A percentile compares a stretch with the other conserved stretches of the same genome.
phyloP scores from a whole-genome alignment of 768 basidiomycete genomes.

The Mrakia gelida region DNA sequence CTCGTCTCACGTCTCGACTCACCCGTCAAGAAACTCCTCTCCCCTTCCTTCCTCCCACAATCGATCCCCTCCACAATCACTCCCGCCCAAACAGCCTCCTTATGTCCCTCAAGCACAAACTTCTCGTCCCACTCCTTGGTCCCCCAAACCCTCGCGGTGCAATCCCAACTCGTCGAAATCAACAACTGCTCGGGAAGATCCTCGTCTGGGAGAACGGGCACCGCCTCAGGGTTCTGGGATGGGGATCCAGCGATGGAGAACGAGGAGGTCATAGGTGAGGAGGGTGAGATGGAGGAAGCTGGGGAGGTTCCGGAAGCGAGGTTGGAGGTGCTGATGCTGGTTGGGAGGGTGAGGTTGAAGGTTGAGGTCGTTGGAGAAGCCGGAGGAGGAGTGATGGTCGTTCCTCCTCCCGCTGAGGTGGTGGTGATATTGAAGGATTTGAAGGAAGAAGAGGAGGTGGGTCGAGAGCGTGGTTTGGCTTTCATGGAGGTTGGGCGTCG shows the following conservation, averaged over 20 bases:
- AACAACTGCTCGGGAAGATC: conserved; percentile 30
- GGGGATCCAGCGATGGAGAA: neutral
- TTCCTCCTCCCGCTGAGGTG: neutral
- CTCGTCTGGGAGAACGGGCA: neutral
- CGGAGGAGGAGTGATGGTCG: neutral
- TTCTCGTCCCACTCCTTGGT: conserved; percentile 11
- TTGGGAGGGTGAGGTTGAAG: conserved; percentile 9
- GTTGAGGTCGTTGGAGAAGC: neutral
- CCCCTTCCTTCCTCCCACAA: conserved; percentile 22
- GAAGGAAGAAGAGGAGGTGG: neutral
- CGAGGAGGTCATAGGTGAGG: neutral
- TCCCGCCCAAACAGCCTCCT: conserved; percentile 43
- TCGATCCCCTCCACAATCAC: conserved; percentile 36
- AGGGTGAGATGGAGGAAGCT: neutral
- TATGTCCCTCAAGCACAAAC: conserved; percentile 38
- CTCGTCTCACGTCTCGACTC: neutral
- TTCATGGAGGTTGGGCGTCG: neutral
- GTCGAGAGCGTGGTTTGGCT: neutral
- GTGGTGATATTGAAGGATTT: neutral
- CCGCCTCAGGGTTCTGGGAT: neutral
- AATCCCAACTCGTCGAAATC: conserved; percentile 44
- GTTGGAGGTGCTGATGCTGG: neutral
- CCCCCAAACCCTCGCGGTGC: conserved; percentile 42
- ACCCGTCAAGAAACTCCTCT: conserved; percentile 40
- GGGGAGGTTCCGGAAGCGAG: neutral